Percentiles rank a stretch among this genome's conserved stretches.
phyloP scores from a whole-genome alignment of 179 eudicot species.

The Spergularia azorica region DNA sequence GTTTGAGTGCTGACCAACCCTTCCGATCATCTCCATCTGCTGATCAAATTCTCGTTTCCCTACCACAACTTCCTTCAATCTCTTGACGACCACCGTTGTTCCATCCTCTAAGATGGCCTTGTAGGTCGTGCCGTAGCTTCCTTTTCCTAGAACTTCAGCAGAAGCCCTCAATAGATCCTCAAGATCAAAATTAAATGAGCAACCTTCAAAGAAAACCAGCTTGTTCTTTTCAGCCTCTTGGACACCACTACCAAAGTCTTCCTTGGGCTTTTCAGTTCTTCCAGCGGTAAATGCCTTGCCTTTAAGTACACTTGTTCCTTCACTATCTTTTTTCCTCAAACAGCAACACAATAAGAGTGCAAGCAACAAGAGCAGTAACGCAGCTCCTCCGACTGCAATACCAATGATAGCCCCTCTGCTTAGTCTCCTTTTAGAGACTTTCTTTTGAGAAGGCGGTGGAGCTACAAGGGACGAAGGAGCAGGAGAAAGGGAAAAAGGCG shows the following conservation, averaged over 20 bases:
- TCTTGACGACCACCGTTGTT: constrained; percentile 54
- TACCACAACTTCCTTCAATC: constrained; percentile 60
- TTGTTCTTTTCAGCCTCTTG: constrained; percentile 71
- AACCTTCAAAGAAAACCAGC: constrained; percentile 62
- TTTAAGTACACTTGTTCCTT: constrained; percentile 39
- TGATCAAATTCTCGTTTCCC: constrained; percentile 75
- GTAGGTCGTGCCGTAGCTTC: constrained; percentile 69
- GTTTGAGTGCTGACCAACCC: constrained; percentile 54
- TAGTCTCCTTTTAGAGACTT: constrained; percentile 37
- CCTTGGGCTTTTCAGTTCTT: constrained; percentile 63
- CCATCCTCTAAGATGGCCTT: constrained; percentile 65
- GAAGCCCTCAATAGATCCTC: constrained; percentile 75
- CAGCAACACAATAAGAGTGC: constrained; percentile 48
- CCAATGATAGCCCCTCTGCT: constrained; percentile 56
- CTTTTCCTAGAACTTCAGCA: constrained; percentile 75
- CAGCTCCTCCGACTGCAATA: constrained; percentile 60
- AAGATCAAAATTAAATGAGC: constrained; percentile 64
- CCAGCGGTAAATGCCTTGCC: constrained; percentile 57
- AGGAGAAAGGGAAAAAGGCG: not conserved
- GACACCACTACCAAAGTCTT: constrained; percentile 73
- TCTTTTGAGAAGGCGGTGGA: constrained; percentile 29
- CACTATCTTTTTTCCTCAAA: constrained; percentile 49
- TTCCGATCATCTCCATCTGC: constrained; percentile 66
- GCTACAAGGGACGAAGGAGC: not conserved
- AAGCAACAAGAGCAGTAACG: constrained; percentile 38